A percentile compares a stretch with the other conserved stretches of the same genome.
Evolutionary conservation across 129 eudicot genomes (phyloP).

Genomic region (Logfia minima): DNA sequence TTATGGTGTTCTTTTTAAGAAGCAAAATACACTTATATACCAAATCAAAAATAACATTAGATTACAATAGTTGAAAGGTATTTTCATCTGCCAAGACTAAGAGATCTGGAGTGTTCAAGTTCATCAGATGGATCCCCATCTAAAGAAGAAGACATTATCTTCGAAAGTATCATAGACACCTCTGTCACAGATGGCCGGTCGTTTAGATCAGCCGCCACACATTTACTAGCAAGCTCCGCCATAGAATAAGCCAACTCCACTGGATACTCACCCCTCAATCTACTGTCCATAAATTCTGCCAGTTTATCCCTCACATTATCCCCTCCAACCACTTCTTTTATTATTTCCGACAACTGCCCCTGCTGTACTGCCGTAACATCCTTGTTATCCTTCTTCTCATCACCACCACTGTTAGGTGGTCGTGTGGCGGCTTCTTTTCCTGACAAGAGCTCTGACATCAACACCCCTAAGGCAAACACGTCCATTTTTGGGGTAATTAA

Average conservation of each 20-base stretch:
- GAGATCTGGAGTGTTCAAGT: slow-evolving; percentile 48
- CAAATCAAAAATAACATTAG: neutral
- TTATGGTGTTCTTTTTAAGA: neutral
- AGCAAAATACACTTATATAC: neutral
- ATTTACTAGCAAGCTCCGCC: slow-evolving; percentile 62
- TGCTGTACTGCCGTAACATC: slow-evolving; percentile 16
- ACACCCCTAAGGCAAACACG: slow-evolving; percentile 76
- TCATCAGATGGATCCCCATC: slow-evolving; percentile 93
- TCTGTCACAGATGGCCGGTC: slow-evolving; percentile 55
- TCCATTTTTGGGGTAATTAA: slow-evolving; percentile 76
- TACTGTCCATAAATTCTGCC: slow-evolving; percentile 55
- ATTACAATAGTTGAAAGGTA: slow-evolving; percentile 10
- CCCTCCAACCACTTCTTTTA: slow-evolving; percentile 50
- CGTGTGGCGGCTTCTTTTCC: slow-evolving; percentile 61
- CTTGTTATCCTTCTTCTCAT: slow-evolving; percentile 20
- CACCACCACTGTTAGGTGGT: neutral
- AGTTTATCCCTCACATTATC: slow-evolving; percentile 71
- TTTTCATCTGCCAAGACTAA: slow-evolving; percentile 46
- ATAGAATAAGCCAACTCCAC: slow-evolving; percentile 69
- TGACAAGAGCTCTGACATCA: slow-evolving; percentile 71
- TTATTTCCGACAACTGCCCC: slow-evolving; percentile 36
- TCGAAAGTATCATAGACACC: slow-evolving; percentile 51
- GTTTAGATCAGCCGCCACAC: slow-evolving; percentile 66
- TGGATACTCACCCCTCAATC: slow-evolving; percentile 61
- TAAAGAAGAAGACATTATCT: slow-evolving; percentile 58